Conservation (phyloP, 1,284 basidiomycete species). For the Thelephora terrestris region DNA sequence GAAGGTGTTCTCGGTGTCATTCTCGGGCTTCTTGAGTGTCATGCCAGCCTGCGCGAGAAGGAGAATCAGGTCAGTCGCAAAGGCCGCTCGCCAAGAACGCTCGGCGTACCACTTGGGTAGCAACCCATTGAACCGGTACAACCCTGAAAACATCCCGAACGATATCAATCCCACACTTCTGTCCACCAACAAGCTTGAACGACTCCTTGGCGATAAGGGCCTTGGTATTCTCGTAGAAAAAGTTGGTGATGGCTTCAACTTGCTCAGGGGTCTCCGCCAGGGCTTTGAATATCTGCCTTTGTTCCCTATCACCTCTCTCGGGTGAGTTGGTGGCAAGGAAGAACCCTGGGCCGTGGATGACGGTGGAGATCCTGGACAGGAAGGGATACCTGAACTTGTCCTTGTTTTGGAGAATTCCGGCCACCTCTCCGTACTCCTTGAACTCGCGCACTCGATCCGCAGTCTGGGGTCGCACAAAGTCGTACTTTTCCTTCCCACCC, state of each 20-base stretch:
- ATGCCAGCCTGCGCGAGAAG: slow-evolving; percentile 51
- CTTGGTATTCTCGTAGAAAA: slow-evolving; percentile 52
- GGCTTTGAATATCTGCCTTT: slow-evolving; percentile 36
- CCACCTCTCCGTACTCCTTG: slow-evolving; percentile 40
- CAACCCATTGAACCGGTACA: slow-evolving; percentile 59
- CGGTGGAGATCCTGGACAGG: slow-evolving; percentile 33
- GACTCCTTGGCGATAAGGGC: slow-evolving; percentile 44
- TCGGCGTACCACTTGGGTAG: slow-evolving; percentile 52
- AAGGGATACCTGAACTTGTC: slow-evolving; percentile 39
- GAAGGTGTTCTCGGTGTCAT: slow-evolving; percentile 41
- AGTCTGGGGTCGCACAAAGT: slow-evolving; percentile 34
- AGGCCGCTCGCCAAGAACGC: neutral
- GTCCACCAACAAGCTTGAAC: slow-evolving; percentile 41
- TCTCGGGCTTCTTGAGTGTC: slow-evolving; percentile 49
- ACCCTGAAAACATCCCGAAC: slow-evolving; percentile 59
- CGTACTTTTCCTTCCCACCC: slow-evolving; percentile 41
- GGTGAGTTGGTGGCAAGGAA: slow-evolving; percentile 45
- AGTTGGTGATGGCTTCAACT: slow-evolving; percentile 39
- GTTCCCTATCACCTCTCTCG: slow-evolving; percentile 32
- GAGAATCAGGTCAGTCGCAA: neutral
- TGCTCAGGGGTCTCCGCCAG: slow-evolving; percentile 36
- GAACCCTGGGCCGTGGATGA: slow-evolving; percentile 52
- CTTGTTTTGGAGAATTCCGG: slow-evolving; percentile 38
- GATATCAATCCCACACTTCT: slow-evolving; percentile 50
- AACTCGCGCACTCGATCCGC: slow-evolving; percentile 23